These are phyloP conservation scores for Aspergillus novoparasiticus DNA, from an alignment of 2,329 filamentous ascomycete genomes.

Conservation along the genomic window DNA sequence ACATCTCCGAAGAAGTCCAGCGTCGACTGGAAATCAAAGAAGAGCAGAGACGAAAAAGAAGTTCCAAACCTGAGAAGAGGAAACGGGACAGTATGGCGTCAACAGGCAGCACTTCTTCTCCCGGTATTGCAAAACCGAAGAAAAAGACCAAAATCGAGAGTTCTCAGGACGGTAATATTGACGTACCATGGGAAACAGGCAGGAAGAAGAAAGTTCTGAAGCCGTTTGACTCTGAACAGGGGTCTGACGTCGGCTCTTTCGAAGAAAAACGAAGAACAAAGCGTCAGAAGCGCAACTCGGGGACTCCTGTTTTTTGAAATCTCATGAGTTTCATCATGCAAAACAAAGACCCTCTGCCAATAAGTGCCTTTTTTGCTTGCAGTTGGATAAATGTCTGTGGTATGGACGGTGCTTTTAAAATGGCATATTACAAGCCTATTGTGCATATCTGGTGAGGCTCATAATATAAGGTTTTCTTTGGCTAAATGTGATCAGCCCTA, in stretches of 20 bases:
- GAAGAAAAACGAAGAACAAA: neutral
- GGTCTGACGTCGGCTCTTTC: neutral
- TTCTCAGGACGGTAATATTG: neutral
- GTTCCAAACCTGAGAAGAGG: slow-evolving; percentile 40
- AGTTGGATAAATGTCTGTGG: neutral
- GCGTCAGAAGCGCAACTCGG: neutral
- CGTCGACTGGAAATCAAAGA: slow-evolving; percentile 47
- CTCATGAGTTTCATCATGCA: neutral
- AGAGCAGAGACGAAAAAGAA: slow-evolving; percentile 36
- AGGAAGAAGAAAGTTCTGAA: neutral
- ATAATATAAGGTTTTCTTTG: neutral
- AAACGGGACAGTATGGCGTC: slow-evolving; percentile 42
- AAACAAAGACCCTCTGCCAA: neutral
- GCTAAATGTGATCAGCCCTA: too few species aligned
- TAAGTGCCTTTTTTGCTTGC: neutral
- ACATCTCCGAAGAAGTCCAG: slow-evolving; percentile 51
- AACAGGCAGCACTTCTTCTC: slow-evolving; percentile 25
- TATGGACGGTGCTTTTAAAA: neutral
- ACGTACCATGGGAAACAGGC: neutral
- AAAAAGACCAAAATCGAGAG: slow-evolving; percentile 24
- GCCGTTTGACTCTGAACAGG: neutral
- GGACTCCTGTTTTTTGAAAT: neutral
- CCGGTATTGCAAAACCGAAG: slow-evolving; percentile 19
- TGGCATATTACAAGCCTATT: neutral
- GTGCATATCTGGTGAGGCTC: neutral